Evolutionary conservation across 1,284 basidiomycete species (phyloP).

Genomic region (Hemileia vastatrix): DNA sequence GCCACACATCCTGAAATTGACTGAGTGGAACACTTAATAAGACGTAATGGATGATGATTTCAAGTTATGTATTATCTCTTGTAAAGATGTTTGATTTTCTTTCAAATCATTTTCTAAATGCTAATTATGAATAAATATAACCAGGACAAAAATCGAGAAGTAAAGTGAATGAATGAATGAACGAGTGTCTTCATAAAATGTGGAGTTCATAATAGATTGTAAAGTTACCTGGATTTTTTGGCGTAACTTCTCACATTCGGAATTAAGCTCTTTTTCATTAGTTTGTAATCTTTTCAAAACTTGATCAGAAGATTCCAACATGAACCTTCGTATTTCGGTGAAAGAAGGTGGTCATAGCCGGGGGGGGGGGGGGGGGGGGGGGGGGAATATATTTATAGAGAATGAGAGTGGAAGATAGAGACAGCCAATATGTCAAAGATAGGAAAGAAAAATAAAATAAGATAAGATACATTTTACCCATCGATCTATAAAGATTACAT

Average conservation of each 20-base stretch:
- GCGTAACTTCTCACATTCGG: too few relatives aligned
- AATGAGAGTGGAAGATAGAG: not conserved
- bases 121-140: not conserved
- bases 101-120: conserved; percentile 15
- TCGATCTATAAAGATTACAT: conserved; percentile 10
- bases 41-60: not conserved
- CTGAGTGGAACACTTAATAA: not conserved
- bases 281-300: conserved; percentile 3
- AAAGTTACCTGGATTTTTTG: conserved; percentile 10
- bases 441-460: not conserved
- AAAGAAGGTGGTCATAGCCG: not conserved
- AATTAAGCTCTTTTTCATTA: not conserved
- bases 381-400: not conserved
- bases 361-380: not conserved
- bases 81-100: conserved; percentile 11
- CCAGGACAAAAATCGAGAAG: not conserved
- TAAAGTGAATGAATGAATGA: not conserved
- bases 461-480: conserved; percentile 13
- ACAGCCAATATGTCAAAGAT: not conserved
- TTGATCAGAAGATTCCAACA: conserved; percentile 1
- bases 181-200: not conserved
- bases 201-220: not conserved
- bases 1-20: not conserved
- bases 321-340: conserved; percentile 5
- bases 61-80: conserved; percentile 16